Evolutionary conservation across 495 filamentous ascomycete genomes (phyloP).

Genomic region (Hypoxylon crocopeplum): DNA sequence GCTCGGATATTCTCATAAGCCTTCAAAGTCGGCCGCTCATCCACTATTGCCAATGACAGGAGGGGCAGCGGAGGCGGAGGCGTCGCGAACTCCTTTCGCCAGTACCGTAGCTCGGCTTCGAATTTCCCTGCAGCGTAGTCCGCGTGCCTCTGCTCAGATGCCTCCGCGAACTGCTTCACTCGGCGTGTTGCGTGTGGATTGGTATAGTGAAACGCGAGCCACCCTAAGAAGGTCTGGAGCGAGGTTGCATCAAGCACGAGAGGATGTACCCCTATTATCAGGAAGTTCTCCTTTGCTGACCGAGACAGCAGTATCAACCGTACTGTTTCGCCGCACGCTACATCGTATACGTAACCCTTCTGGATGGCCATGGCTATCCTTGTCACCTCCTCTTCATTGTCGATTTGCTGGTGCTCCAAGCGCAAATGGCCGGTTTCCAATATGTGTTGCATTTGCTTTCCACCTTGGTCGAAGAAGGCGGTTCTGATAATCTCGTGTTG

Average conservation of each 20-base stretch:
- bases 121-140: too few species aligned
- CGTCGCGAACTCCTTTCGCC: too few species aligned
- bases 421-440: background rate
- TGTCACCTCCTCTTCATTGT: background rate
- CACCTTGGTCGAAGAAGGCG: conserved; percentile 43
- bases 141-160: too few species aligned
- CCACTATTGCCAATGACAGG: too few species aligned
- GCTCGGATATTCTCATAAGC: background rate
- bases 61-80: too few species aligned
- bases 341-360: background rate
- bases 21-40: too few species aligned
- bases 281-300: background rate
- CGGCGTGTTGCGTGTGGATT: too few species aligned
- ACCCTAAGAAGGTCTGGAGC: too few species aligned
- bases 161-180: too few species aligned
- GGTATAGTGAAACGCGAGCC: too few species aligned
- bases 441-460: conserved; percentile 4
- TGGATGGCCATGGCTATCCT: background rate
- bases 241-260: background rate
- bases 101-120: too few species aligned
- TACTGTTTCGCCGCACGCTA: background rate
- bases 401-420: background rate
- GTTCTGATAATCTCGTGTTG: conserved; percentile 53
- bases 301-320: background rate
- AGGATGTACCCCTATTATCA: background rate